Evolutionary conservation across 2,329 filamentous ascomycete species (phyloP), one percentile per base, ranked within the genome.

Genomic region (Elsinoe fawcettii): DNA sequence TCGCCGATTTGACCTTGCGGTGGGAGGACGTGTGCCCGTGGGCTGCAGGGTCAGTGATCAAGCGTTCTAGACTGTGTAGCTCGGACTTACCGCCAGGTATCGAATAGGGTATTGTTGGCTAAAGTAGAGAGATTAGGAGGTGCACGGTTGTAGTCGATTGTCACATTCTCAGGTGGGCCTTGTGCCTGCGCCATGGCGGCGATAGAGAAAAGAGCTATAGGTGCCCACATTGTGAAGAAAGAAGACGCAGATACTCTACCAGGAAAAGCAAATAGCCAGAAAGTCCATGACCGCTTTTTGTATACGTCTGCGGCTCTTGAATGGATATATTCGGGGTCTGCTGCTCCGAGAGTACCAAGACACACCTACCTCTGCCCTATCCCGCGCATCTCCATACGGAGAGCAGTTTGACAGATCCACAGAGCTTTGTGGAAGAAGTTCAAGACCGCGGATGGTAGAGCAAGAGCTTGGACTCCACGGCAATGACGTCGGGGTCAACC

Each of bases 1-100:
- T 76, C 74, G 34, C 72, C 74, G 41, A 75, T 72, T 47, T 73
- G 68, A 5, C 73, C 72, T 37, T 63, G 67, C 0, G 69, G 66
- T 3, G 74, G 73, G 1, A 74, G 66, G 1, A 76, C 66, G 54
- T 75, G 74, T 14, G 73, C 69, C 59, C 65, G 68, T 49, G 44
- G 44, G 11, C 44, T 49, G 30, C 7, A 44, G 20, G 8, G 14
- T 44, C 16, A 44, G 39, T 44, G 2, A 44, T 44, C 5, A 16
- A 20, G 2, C 20, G 34, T 37, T 3, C 5, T 12, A 14, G 11
- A 37, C 11, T 37, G 11, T 5, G 27, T 5, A 30, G 9, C 5
- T 6, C 34, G 5, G 14, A 37, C 34, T 2, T 73, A 74, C 63
- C 63, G 60, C 67, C 67, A 68, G 57, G 60, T 64, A 11, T 64